Evolutionary conservation across 345 rosid genomes (phyloP).

Genomic region (Dovyalis caffra): DNA sequence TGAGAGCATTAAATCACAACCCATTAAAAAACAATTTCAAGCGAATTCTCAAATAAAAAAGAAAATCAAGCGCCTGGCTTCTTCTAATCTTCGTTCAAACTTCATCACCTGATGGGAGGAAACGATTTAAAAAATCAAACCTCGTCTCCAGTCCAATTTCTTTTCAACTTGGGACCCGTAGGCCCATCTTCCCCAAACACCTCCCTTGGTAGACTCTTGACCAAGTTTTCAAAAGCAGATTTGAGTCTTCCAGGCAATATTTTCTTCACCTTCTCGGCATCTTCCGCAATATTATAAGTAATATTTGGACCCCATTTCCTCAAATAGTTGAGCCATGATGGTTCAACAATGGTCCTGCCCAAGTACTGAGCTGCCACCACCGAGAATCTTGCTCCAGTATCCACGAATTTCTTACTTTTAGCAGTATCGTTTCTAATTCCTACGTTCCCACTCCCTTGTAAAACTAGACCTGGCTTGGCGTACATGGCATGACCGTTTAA

Average conservation of each 20-base stretch:
- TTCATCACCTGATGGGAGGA: too few species aligned
- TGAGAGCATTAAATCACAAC: too few species aligned
- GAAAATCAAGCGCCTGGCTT: too few species aligned
- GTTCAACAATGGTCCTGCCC: conserved; percentile 37
- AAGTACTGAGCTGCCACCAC: conserved; percentile 56
- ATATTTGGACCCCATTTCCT: conserved; percentile 85
- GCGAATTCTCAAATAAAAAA: too few species aligned
- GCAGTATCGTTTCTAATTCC: conserved; percentile 78
- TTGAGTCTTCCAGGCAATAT: conserved; percentile 46
- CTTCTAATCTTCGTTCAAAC: too few species aligned
- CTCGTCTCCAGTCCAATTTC: conserved; percentile 41
- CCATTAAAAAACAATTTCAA: too few species aligned
- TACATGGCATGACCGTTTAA: conserved; percentile 80
- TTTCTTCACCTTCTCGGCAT: conserved; percentile 38
- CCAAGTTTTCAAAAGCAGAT: conserved; percentile 45
- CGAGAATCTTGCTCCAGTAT: conserved; percentile 40
- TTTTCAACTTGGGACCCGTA: conserved; percentile 69
- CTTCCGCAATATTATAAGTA: conserved; percentile 40
- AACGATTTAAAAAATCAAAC: too few species aligned
- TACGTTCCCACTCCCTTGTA: conserved; percentile 54
- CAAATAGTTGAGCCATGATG: conserved; percentile 62
- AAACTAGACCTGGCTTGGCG: conserved; percentile 65
- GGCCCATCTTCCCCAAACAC: conserved; percentile 80
- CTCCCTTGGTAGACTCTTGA: conserved; percentile 51
- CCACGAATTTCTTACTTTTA: conserved; percentile 46